Percentiles rank a stretch among this genome's conserved stretches.
Evolutionary conservation across 208 protist species (phyloP).

Genomic region (Acanthamoeba royreba): DNA sequence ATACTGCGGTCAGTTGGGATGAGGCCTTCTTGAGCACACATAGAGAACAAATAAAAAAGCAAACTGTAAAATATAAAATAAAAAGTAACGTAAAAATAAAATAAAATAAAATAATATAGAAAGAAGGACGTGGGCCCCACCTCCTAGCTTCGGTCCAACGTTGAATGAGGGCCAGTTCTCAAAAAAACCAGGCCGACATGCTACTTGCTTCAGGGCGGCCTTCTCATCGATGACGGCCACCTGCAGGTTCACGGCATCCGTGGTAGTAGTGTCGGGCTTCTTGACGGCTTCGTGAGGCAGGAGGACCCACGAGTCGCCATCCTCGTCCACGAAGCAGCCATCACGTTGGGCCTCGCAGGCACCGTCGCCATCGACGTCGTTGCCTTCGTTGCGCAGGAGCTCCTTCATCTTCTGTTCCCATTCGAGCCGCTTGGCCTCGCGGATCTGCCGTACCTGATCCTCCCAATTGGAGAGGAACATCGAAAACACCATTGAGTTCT

Average conservation of each 20-base stretch:
- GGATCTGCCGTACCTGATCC: background rate
- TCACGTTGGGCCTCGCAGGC: too few species aligned
- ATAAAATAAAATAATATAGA: background rate
- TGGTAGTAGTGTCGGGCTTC: background rate
- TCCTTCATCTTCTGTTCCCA: background rate
- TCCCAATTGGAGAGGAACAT: slow-evolving; percentile 27
- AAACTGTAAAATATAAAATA: background rate
- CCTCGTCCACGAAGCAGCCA: background rate
- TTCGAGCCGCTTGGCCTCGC: background rate
- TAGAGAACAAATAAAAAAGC: too few species aligned
- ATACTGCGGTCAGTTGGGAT: background rate
- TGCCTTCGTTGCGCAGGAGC: background rate
- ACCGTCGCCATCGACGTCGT: background rate
- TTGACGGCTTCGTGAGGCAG: background rate
- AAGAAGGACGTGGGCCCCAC: background rate
- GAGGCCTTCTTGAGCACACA: too few species aligned
- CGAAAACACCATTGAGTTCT: slow-evolving; percentile 4
- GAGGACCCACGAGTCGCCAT: background rate
- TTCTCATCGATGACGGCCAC: background rate
- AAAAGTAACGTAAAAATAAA: too few species aligned
- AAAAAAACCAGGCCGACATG: slow-evolving; percentile 21
- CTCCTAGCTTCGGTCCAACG: slow-evolving; percentile 24
- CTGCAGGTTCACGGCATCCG: background rate
- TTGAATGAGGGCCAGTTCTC: slow-evolving; percentile 34
- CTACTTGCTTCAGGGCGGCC: background rate